Base-by-base conservation (phyloP, 768 basidiomycete species). In the Xerocomus potaroensis region DNA sequence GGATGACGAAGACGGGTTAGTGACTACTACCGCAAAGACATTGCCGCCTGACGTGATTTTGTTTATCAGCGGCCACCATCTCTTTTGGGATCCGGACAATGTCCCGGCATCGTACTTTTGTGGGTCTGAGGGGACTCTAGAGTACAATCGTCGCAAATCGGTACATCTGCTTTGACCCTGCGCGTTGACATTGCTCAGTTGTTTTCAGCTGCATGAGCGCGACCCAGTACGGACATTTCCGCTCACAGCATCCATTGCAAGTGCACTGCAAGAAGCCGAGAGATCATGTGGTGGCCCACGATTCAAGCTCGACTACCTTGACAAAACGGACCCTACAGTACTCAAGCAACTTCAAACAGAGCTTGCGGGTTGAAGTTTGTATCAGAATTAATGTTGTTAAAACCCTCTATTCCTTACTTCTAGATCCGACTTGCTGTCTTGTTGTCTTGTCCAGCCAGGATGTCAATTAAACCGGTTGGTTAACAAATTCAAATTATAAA, bases 221-320 rank as follows among this genome's bases (percentile, higher is more conserved):
- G 91, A 94, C 60, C 83, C 84, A 0, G 78, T 91, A 30, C 79
- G 83, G n/a, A 81, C 74, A 4, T 68, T 72, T 3, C 76, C 77
- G 26, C 76, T 94, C n/a, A 80, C 78, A 23, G 62, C 68, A 7
- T 85, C 74, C 60, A 70, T 94, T 42, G 74, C 72, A 3, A 64
- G 65, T 16, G 74, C 79, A 18, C 63, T 93, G 29, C 75, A 76
- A 48, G 78, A 85, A 52, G 87, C 84, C 0, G 83, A 86, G 61
- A 70, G 68, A 9, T 64, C 65, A 10, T 79, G 77, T 49, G 79
- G 80, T 29, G 87, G 88, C 8, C 64, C 75, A 1, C 68, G 74
- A 7, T 84, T 94, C 66, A 78, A 85, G 47, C 65, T 66, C 6
- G 65, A 63, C 10, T 88, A 83, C 58, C 70, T 92, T 12, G 66